Conservation (phyloP, 805 yeast genomes). For the Hemisphaericaspora nanyangensis region DNA sequence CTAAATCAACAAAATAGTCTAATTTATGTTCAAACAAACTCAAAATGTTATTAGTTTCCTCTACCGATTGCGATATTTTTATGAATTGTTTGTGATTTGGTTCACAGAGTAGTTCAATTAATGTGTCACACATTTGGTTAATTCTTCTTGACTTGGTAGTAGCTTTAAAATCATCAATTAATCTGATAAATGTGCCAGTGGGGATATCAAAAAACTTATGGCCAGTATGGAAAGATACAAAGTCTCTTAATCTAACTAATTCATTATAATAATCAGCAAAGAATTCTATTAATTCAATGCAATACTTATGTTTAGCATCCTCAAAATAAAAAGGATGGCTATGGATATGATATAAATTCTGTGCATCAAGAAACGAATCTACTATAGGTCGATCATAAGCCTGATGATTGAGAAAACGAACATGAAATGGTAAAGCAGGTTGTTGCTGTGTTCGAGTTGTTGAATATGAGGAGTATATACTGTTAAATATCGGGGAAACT, state of each 20-base stretch:
- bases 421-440: no score
- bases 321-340: slow-evolving; percentile 1
- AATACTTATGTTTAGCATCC: background rate
- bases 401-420: no score
- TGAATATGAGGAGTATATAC: no score
- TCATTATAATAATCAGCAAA: slow-evolving; percentile 1
- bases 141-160: no score
- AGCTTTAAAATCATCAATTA: background rate
- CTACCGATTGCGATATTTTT: background rate
- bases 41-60: background rate
- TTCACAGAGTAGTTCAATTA: background rate
- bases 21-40: slow-evolving; percentile 1
- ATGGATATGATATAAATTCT: background rate
- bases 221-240: background rate
- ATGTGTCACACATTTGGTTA: background rate
- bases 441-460: no score
- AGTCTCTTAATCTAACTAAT: background rate
- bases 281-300: background rate
- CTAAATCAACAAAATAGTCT: slow-evolving; percentile 1
- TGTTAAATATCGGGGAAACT: no score
- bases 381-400: background rate
- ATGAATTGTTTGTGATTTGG: background rate
- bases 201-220: background rate
- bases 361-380: background rate
- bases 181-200: background rate